Percentiles rank a stretch among this genome's conserved stretches.
phyloP scores from a whole-genome alignment of 805 yeast genomes.

The Jamesozyma spencerorum region DNA sequence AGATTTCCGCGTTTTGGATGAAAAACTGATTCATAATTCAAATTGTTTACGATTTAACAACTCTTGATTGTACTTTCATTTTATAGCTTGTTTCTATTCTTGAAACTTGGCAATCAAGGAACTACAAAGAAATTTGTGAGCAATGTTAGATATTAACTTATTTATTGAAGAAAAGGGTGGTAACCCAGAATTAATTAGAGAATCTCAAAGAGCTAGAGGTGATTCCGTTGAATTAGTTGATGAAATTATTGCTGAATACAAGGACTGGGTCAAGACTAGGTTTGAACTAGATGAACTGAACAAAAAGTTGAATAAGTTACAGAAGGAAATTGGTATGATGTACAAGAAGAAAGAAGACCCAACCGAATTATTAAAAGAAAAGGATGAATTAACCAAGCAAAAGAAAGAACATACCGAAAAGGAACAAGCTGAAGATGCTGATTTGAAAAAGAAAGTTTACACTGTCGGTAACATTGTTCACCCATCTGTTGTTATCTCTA shows the following conservation, averaged over 20 bases:
- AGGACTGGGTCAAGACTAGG: constrained; percentile 82
- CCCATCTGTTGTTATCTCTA: constrained; percentile 77
- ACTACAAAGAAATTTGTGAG: too few species aligned
- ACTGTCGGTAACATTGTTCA: constrained; percentile 92
- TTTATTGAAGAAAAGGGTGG: constrained; percentile 97
- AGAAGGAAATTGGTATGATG: constrained; percentile 86
- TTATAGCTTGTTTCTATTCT: too few species aligned
- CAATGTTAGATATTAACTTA: constrained; percentile 84
- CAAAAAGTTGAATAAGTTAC: constrained; percentile 80
- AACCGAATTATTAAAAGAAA: constrained; percentile 65
- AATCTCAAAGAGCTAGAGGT: constrained; percentile 89
- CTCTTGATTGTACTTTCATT: too few species aligned
- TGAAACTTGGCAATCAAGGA: too few species aligned
- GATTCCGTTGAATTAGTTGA: constrained; percentile 92
- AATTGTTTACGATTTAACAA: too few species aligned
- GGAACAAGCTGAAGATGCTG: constrained; percentile 75
- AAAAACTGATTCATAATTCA: too few species aligned
- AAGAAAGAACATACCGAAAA: constrained; percentile 56
- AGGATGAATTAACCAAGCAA: constrained; percentile 61
- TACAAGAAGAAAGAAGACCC: constrained; percentile 96
- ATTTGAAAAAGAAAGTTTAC: constrained; percentile 71
- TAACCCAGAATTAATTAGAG: constrained; percentile 77
- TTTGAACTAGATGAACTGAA: constrained; percentile 85
- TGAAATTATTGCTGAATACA: constrained; percentile 85
- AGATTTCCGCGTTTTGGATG: too few species aligned